A percentile compares a stretch with the other conserved stretches of the same genome.
Evolutionary conservation across 2,329 filamentous ascomycete species (phyloP).

Genomic region (Alternaria arbusti): DNA sequence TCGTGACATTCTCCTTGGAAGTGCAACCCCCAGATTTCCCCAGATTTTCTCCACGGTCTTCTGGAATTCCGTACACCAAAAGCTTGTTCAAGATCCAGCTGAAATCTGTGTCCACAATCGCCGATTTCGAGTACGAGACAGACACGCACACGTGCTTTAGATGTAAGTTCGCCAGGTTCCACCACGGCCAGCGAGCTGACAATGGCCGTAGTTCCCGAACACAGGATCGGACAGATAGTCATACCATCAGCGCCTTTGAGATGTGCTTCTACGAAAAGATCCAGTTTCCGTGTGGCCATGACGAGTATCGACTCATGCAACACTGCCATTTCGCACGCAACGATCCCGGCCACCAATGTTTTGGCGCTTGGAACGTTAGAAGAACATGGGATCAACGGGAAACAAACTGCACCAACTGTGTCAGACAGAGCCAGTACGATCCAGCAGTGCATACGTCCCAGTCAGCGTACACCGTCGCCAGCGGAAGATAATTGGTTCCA

Average conservation of each 20-base stretch:
- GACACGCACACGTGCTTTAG: background rate
- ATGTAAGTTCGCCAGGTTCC: background rate
- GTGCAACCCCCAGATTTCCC: slow-evolving; percentile 10
- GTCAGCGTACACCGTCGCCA: background rate
- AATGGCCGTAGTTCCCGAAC: background rate
- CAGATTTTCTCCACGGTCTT: slow-evolving; percentile 6
- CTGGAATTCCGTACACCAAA: background rate
- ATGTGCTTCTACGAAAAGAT: slow-evolving; percentile 79
- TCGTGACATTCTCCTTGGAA: background rate
- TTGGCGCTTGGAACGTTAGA: slow-evolving; percentile 68
- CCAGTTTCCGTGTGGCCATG: slow-evolving; percentile 69
- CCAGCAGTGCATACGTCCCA: background rate
- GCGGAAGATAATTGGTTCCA: background rate
- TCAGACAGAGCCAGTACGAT: background rate
- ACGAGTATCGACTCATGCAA: slow-evolving; percentile 64
- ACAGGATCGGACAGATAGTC: background rate
- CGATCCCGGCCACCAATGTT: slow-evolving; percentile 72
- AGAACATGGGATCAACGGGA: slow-evolving; percentile 62
- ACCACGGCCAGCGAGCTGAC: background rate
- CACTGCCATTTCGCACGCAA: slow-evolving; percentile 80
- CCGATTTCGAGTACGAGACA: background rate
- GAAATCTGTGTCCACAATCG: background rate
- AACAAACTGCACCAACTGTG: slow-evolving; percentile 9
- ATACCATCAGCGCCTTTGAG: background rate
- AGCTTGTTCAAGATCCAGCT: background rate